Conservation (phyloP, 2,329 filamentous ascomycete genomes). For the Penicillium sp. region DNA sequence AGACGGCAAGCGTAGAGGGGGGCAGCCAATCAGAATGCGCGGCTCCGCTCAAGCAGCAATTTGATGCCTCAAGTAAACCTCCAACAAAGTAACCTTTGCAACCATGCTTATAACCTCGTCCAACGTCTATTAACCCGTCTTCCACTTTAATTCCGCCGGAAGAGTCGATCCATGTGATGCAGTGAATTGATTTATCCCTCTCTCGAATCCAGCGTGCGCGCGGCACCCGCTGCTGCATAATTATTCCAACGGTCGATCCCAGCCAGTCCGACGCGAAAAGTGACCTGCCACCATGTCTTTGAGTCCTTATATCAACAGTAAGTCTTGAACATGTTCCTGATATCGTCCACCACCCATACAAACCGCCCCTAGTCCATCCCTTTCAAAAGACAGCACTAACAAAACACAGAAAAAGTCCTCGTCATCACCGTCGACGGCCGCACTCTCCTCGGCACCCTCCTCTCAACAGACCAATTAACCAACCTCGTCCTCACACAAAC, state of each 20-base stretch:
- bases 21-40: not conserved
- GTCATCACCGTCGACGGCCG: slow-evolving; percentile 91
- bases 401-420: slow-evolving; percentile 72
- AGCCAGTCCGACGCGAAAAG: not conserved
- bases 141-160: not conserved
- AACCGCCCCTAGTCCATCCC: not conserved
- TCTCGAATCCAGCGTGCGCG: slow-evolving; percentile 6
- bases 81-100: not conserved
- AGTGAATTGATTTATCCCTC: slow-evolving; percentile 2
- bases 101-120: not conserved
- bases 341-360: not conserved
- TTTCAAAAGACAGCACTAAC: not conserved
- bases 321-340: slow-evolving; percentile 19
- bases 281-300: slow-evolving; percentile 46
- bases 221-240: not conserved
- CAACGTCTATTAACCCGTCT: not conserved
- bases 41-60: not conserved
- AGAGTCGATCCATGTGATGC: slow-evolving; percentile 3
- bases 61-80: not conserved
- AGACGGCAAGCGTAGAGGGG: not conserved
- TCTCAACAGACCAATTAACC: slow-evolving; percentile 85
- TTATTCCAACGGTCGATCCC: not conserved
- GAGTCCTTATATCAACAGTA: slow-evolving; percentile 52
- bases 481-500: slow-evolving; percentile 85
- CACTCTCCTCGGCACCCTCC: slow-evolving; percentile 75